These are phyloP conservation scores for Tritrichomonas musculus DNA, from an alignment of 208 protist species.

Conservation along the genomic window DNA sequence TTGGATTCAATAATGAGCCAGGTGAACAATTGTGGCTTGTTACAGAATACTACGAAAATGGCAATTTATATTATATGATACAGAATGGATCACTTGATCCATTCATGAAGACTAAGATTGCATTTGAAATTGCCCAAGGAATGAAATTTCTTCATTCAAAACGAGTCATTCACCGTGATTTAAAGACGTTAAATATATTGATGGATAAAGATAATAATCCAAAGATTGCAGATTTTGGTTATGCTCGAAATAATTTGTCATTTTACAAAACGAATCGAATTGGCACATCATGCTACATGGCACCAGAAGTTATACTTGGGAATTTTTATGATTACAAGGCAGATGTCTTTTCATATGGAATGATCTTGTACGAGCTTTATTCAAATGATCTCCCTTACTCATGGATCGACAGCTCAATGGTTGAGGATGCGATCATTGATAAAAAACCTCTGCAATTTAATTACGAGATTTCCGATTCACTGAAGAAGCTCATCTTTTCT, in stretches of 20 bases:
- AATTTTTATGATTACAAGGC: neutral
- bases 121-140: neutral
- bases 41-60: neutral
- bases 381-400: neutral
- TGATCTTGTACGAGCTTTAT: neutral
- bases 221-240: neutral
- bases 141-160: neutral
- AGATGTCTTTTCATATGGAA: neutral
- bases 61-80: neutral
- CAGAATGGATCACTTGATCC: neutral
- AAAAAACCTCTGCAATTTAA: too few relatives aligned
- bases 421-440: neutral
- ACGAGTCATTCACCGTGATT: neutral
- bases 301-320: neutral
- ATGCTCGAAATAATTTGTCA: neutral
- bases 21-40: neutral
- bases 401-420: too few relatives aligned
- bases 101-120: neutral
- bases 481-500: neutral
- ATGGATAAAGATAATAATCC: neutral
- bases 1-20: neutral
- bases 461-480: neutral
- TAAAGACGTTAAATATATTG: neutral
- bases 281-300: neutral
- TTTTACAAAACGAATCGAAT: neutral